phyloP scores from a whole-genome alignment of 768 basidiomycete species.

The Amanita pseudoporphyria region DNA sequence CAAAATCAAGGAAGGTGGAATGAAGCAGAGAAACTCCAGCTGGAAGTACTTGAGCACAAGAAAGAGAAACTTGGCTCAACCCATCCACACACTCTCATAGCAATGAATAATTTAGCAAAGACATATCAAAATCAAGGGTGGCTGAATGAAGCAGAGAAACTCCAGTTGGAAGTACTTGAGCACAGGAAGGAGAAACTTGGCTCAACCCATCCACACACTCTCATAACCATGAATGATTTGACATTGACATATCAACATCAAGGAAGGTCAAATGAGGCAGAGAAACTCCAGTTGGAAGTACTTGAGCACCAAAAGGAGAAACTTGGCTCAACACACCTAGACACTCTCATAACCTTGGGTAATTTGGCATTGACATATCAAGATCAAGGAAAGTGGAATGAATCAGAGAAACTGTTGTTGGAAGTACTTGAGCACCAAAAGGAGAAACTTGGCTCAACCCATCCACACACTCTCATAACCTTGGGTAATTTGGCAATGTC shows the following conservation, averaged over 20 bases:
- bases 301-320: background rate
- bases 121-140: background rate
- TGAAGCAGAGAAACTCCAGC: background rate
- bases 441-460: background rate
- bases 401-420: too few relatives aligned
- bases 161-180: background rate
- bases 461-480: background rate
- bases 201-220: background rate
- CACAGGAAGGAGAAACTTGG: background rate
- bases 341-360: background rate
- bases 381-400: too few relatives aligned
- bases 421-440: too few relatives aligned
- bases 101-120: background rate
- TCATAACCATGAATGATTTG: background rate
- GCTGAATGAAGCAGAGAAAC: background rate
- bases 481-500: background rate
- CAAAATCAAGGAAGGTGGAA: background rate
- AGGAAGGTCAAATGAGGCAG: background rate
- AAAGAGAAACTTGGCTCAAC: background rate
- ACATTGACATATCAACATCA: background rate
- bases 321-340: background rate
- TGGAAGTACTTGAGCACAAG: background rate
- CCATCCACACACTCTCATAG: background rate
- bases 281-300: too few relatives aligned
- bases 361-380: background rate